These are phyloP conservation scores for Globisporangium splendens DNA, from an alignment of 352 stramenopile species.

Conservation along the genomic window DNA sequence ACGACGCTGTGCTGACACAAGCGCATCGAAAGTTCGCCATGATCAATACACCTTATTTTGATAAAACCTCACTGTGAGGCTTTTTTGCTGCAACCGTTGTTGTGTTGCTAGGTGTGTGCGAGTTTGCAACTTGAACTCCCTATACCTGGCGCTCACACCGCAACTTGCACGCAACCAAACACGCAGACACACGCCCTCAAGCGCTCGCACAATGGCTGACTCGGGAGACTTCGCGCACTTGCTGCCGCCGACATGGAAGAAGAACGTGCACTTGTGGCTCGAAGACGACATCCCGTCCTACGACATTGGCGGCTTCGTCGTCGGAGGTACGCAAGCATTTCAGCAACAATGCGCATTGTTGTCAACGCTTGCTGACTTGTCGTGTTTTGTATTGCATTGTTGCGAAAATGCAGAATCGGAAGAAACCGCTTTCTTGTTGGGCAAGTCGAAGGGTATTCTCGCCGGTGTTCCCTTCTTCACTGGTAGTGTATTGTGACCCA, in stretches of 20 bases:
- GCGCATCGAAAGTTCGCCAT: no score
- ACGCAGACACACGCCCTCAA: background rate
- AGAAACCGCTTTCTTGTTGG: slow-evolving; percentile 84
- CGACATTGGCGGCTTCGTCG: slow-evolving; percentile 98
- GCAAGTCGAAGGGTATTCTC: slow-evolving; percentile 94
- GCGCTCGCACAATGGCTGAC: slow-evolving; percentile 15
- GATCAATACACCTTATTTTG: no score
- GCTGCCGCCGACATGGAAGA: slow-evolving; percentile 78
- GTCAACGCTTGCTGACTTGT: slow-evolving; percentile 9
- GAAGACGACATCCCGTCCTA: slow-evolving; percentile 96
- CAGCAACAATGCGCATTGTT: background rate
- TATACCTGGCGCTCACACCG: no score
- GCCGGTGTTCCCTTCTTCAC: slow-evolving; percentile 95
- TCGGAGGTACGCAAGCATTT: slow-evolving; percentile 58
- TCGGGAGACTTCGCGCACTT: slow-evolving; percentile 51
- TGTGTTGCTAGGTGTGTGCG: no score
- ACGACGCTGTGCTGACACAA: no score
- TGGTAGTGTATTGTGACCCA: slow-evolving; percentile 10
- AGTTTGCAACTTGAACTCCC: no score
- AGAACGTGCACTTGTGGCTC: slow-evolving; percentile 92
- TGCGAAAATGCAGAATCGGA: slow-evolving; percentile 36
- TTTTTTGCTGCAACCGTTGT: no score
- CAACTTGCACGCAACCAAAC: background rate
- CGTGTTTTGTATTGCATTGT: background rate
- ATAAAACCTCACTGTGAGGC: no score